Base-by-base conservation (phyloP, 805 yeast species). In the Blastobotrys muscicola region DNA sequence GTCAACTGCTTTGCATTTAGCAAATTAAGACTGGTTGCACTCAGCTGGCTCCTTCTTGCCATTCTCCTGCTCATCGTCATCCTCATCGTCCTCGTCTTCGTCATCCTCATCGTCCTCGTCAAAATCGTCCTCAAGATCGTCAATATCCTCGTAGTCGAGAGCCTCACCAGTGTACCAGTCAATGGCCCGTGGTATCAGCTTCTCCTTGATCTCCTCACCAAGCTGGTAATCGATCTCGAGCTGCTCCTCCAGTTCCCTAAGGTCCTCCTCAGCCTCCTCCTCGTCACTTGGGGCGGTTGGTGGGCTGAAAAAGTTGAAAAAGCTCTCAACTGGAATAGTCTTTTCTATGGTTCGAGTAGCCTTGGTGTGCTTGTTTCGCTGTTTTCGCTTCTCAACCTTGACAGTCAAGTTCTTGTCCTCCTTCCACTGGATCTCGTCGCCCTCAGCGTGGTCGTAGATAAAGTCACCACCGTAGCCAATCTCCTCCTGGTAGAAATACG, bases 91-190 rank as follows among this genome's bases (percentile, higher is more conserved):
- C 10, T 74, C 85, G 3, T 75, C 85, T 2, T 75, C 85, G 8
- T 65, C 80, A 46, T 65, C 79, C 2, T 70, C 81, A 2, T 73
- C 85, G 2, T 72, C 81, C 2, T 71, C 80, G 2, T 69, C 81
- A 5, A 75, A 85, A 8, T 73, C 86, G 10, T 75, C 77, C 15
- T 70, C 75, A 34, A 68, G 80, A 12, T 73, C 85, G 30, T 74
- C 74, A 48, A 67, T 70, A 39, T 70, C 76, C 51, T 75, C 82
- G 59, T 75, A 84, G 45, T 84, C 94, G 46, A 90, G 74, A 16
- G 98, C 98, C 52, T 86, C 86, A 39, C 98, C 98, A 8, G 98
- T 90, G 65, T 87, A 92, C 97, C 98, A 92, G 64, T 90, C 97
- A 57, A 92, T 76, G 42, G 97, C 97, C 61, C 96, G 80, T 50